Conservation (phyloP, 2,329 filamentous ascomycete species). For the Periconia digitata region DNA sequence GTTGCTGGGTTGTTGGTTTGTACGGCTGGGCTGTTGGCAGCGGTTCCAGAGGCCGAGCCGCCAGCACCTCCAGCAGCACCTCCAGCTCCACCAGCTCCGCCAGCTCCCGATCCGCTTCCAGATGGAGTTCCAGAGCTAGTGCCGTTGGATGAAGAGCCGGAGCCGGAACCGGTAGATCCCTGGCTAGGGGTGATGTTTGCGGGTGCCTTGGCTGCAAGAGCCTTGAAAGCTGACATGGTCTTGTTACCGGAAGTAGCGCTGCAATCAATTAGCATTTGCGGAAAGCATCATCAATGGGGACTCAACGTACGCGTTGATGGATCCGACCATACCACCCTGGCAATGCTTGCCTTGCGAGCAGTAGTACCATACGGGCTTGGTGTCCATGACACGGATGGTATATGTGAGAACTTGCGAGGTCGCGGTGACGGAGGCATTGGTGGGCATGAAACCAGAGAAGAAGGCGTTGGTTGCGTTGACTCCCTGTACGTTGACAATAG, state of each 20-base stretch:
- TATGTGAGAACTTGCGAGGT: conserved; percentile 61
- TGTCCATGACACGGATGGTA: conserved; percentile 69
- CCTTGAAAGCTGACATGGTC: conserved; percentile 37
- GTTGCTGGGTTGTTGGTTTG: conserved; percentile 30
- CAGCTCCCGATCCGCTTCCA: conserved; percentile 10
- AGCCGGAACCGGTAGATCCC: conserved; percentile 18
- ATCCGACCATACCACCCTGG: conserved; percentile 72
- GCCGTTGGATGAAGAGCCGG: conserved; percentile 8
- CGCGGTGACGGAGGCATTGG: conserved; percentile 37
- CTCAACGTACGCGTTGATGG: conserved; percentile 69
- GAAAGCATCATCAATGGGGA: not conserved
- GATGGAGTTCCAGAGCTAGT: conserved; percentile 16
- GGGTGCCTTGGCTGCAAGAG: conserved; percentile 42
- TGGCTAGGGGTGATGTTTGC: conserved; percentile 48
- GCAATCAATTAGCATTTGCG: conserved; percentile 18
- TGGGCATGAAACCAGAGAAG: conserved; percentile 67
- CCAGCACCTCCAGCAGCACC: conserved; percentile 6
- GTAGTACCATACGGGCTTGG: conserved; percentile 76
- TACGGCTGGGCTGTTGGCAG: conserved; percentile 21
- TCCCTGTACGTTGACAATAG: conserved; percentile 53
- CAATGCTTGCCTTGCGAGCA: conserved; percentile 76
- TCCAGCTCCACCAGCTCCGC: conserved; percentile 7
- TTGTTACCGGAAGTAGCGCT: conserved; percentile 38
- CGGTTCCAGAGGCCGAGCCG: conserved; percentile 4
- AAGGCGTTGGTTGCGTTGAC: conserved; percentile 57